A percentile compares a stretch with the other conserved stretches of the same genome.
Evolutionary conservation across 441 rosid species (phyloP).

Genomic region (Sinapis alba): DNA sequence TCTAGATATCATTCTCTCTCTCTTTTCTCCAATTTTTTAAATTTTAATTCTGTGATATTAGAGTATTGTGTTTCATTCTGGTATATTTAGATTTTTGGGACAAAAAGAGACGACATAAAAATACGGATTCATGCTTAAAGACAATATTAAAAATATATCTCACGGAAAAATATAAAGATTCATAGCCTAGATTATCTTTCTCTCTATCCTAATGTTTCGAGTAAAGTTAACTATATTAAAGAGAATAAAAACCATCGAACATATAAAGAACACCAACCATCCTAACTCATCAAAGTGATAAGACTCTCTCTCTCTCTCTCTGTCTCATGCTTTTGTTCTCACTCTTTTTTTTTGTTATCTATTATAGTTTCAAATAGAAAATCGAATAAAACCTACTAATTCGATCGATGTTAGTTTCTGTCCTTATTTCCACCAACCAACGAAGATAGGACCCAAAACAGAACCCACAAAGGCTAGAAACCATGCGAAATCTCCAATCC

Average conservation of each 20-base stretch:
- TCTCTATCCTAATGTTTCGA: conserved; percentile 23
- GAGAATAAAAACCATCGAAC: conserved; percentile 40
- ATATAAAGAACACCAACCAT: conserved; percentile 67
- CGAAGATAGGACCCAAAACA: conserved; percentile 10
- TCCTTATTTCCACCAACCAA: conserved; percentile 23
- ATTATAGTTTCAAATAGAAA: conserved; percentile 25
- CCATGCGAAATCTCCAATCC: conserved; percentile 30
- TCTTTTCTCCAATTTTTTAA: not conserved
- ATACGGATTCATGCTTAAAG: conserved; percentile 35
- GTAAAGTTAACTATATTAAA: conserved; percentile 31
- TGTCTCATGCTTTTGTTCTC: conserved; percentile 26
- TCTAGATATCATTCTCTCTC: conserved; percentile 21
- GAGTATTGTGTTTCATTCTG: conserved; percentile 3
- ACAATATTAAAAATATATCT: conserved; percentile 9
- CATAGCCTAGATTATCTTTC: conserved; percentile 8
- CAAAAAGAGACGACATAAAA: conserved; percentile 23
- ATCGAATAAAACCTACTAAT: conserved; percentile 16
- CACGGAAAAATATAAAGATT: conserved; percentile 29
- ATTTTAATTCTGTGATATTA: not conserved
- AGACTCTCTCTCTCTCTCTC: conserved; percentile 20
- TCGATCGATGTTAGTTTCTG: conserved; percentile 22
- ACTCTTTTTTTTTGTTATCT: conserved; percentile 32
- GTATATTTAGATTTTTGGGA: conserved; percentile 16
- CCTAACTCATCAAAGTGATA: conserved; percentile 36
- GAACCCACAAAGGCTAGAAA: conserved; percentile 10